Evolutionary conservation across 768 basidiomycete genomes (phyloP).

Genomic region (Macrolepiota dolichaula): DNA sequence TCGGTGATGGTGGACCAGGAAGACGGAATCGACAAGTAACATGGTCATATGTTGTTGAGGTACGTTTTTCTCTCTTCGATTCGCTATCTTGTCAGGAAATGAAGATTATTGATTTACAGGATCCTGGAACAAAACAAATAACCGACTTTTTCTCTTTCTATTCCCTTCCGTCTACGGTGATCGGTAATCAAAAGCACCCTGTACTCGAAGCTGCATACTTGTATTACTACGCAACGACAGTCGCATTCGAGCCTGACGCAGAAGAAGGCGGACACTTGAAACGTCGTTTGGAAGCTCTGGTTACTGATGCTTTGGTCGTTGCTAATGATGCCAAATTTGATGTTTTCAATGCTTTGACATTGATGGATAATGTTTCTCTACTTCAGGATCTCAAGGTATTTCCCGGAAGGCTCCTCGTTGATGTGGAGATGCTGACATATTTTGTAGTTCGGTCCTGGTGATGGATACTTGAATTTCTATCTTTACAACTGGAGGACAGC

Average conservation of each 20-base stretch:
- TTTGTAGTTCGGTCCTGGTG: conserved; percentile 83
- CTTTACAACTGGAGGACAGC: conserved; percentile 94
- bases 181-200: conserved; percentile 67
- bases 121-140: conserved; percentile 76
- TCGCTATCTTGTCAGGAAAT: background rate
- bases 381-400: conserved; percentile 80
- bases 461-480: conserved; percentile 90
- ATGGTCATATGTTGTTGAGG: conserved; percentile 97
- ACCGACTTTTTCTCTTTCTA: conserved; percentile 99
- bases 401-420: background rate
- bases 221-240: conserved; percentile 90
- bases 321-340: conserved; percentile 89
- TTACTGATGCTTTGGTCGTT: conserved; percentile 77
- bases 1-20: conserved; percentile 45
- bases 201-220: conserved; percentile 91
- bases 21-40: conserved; percentile 80
- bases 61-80: conserved; percentile 23
- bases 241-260: conserved; percentile 57
- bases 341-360: conserved; percentile 91
- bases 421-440: conserved; percentile 1
- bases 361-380: conserved; percentile 91
- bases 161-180: conserved; percentile 91
- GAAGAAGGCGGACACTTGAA: conserved; percentile 65
- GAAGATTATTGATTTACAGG: conserved; percentile 36
- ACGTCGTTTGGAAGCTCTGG: conserved; percentile 64